Evolutionary conservation across 202 grass and related monocot genomes (phyloP).

Genomic region (Bolboschoenoplectus hybrid): DNA sequence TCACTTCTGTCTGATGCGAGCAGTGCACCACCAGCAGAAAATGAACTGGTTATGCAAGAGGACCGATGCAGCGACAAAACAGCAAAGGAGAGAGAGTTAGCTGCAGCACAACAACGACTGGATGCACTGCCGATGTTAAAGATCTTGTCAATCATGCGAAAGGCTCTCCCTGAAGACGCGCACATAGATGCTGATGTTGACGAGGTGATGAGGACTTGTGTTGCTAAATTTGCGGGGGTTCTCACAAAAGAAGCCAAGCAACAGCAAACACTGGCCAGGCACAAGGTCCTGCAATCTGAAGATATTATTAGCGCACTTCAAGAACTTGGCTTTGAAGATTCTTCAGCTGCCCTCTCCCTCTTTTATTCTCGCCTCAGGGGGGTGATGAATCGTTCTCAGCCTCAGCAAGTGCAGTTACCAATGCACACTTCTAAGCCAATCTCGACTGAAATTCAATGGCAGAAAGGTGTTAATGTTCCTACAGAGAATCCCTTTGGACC

Average conservation of each 20-base stretch:
- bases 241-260: not conserved
- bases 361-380: not conserved
- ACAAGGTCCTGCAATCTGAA: not conserved
- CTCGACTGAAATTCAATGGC: not conserved
- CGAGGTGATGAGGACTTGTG: not conserved
- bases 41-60: not conserved
- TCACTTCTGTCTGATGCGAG: not conserved
- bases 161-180: constrained; percentile 6
- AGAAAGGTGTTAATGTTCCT: not conserved
- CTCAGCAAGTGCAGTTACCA: not conserved
- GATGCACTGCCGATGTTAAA: not conserved
- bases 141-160: constrained; percentile 26
- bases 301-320: constrained; percentile 18
- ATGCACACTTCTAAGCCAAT: not conserved
- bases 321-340: constrained; percentile 6
- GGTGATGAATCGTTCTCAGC: not conserved
- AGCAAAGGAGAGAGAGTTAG: not conserved
- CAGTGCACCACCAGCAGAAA: not conserved
- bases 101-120: not conserved
- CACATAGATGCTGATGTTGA: constrained; percentile 19
- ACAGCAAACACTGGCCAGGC: constrained; percentile 5
- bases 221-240: not conserved
- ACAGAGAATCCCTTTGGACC: not conserved
- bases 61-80: not conserved
- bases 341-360: constrained; percentile 16